These are phyloP conservation scores for Lyophyllum decastes DNA, from an alignment of 768 basidiomycete species.

Conservation along the genomic window DNA sequence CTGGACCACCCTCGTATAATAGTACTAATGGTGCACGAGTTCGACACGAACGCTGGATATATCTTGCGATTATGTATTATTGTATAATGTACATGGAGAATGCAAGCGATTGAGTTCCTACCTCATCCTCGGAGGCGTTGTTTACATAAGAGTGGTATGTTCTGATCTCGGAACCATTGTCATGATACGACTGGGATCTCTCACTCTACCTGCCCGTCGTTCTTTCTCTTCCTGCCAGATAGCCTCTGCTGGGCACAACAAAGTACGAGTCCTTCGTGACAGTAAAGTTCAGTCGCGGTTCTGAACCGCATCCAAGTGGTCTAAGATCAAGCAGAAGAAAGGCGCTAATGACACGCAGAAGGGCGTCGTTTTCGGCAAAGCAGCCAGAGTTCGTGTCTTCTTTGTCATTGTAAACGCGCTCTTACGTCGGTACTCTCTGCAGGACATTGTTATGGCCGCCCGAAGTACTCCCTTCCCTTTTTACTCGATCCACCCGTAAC, in stretches of 20 bases:
- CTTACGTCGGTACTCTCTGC: neutral
- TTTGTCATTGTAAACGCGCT: neutral
- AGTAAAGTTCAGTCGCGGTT: neutral
- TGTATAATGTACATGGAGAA: neutral
- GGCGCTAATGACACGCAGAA: slow-evolving; percentile 64
- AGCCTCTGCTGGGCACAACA: slow-evolving; percentile 41
- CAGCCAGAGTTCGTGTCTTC: slow-evolving; percentile 46
- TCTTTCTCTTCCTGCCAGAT: slow-evolving; percentile 20
- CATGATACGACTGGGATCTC: slow-evolving; percentile 14
- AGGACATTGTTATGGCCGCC: slow-evolving; percentile 68
- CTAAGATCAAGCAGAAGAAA: slow-evolving; percentile 75
- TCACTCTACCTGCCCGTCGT: slow-evolving; percentile 15
- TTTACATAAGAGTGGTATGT: too few species aligned
- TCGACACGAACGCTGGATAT: neutral
- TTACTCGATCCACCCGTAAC: neutral
- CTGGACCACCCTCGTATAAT: slow-evolving; percentile 5
- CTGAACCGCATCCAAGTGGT: slow-evolving; percentile 49
- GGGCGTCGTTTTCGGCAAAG: slow-evolving; percentile 56
- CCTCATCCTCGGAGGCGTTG: too few species aligned
- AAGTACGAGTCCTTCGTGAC: slow-evolving; percentile 24
- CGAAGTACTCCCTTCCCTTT: slow-evolving; percentile 43
- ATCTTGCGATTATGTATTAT: neutral
- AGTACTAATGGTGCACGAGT: neutral
- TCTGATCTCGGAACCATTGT: neutral
- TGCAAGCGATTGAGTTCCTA: too few species aligned